Evolutionary conservation across 495 filamentous ascomycete genomes (phyloP).

Genomic region (Aspergillus asperescens): DNA sequence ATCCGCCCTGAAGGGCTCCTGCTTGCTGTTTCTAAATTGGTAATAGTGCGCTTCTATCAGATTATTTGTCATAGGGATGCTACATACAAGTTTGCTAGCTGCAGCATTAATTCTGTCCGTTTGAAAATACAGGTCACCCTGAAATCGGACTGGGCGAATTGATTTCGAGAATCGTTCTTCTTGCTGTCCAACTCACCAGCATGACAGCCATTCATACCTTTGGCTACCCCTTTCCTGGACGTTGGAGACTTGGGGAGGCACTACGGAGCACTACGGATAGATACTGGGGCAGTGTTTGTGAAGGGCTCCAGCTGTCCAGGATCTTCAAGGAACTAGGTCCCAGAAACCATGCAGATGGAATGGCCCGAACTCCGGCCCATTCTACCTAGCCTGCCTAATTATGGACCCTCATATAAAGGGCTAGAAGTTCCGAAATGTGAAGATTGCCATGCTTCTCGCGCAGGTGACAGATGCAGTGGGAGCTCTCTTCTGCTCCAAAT

Average conservation of each 20-base stretch:
- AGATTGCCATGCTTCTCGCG: not conserved
- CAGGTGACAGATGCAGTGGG: not conserved
- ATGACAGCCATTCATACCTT: not conserved
- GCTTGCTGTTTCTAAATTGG: not conserved
- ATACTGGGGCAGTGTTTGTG: not conserved
- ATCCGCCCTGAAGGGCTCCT: too few relatives aligned
- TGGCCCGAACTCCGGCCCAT: slow-evolving; percentile 1
- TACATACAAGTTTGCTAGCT: not conserved
- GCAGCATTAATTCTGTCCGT: too few relatives aligned
- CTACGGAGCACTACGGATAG: not conserved
- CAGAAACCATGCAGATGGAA: slow-evolving; percentile 10
- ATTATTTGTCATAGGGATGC: slow-evolving; percentile 11
- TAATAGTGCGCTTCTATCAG: not conserved
- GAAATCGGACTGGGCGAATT: not conserved
- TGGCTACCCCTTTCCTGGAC: not conserved
- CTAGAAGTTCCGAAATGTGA: not conserved
- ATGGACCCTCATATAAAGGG: not conserved
- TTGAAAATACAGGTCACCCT: slow-evolving; percentile 1
- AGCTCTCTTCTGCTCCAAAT: not conserved
- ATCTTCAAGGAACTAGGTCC: not conserved
- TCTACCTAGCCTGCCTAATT: slow-evolving; percentile 11
- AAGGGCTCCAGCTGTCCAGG: not conserved
- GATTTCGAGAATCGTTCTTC: not conserved
- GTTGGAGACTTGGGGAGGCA: too few relatives aligned
- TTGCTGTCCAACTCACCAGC: not conserved